Percentiles rank a stretch among this genome's conserved stretches.
Conservation (phyloP, 2,329 filamentous ascomycete species). For the Fusarium continuum region DNA sequence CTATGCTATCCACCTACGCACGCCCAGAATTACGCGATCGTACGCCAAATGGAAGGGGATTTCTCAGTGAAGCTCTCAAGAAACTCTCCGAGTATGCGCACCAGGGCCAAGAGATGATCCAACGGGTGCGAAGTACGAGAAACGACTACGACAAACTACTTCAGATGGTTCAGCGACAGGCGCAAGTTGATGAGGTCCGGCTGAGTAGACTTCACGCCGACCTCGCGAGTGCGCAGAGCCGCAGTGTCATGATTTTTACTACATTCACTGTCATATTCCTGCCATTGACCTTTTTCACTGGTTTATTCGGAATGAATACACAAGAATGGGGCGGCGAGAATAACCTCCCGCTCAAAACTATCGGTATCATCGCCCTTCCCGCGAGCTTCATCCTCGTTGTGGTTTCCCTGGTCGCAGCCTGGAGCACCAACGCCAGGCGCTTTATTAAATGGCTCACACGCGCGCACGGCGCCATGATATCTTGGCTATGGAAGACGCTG, state of each 20-base stretch:
- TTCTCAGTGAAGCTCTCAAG: slow-evolving; percentile 62
- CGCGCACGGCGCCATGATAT: slow-evolving; percentile 9
- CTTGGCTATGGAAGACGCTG: slow-evolving; percentile 36
- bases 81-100: slow-evolving; percentile 64
- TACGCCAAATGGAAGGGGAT: slow-evolving; percentile 59
- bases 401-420: slow-evolving; percentile 63
- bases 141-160: slow-evolving; percentile 72
- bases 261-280: slow-evolving; percentile 71
- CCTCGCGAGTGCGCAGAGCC: slow-evolving; percentile 68
- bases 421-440: slow-evolving; percentile 58
- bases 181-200: slow-evolving; percentile 72
- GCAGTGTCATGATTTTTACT: slow-evolving; percentile 73
- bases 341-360: slow-evolving; percentile 54
- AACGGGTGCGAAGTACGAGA: slow-evolving; percentile 65
- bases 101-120: slow-evolving; percentile 65
- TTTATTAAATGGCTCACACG: slow-evolving; percentile 43
- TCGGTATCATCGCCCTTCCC: slow-evolving; percentile 60
- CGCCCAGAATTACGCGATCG: slow-evolving; percentile 52
- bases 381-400: slow-evolving; percentile 59
- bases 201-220: slow-evolving; percentile 70
- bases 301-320: slow-evolving; percentile 72
- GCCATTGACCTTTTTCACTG: slow-evolving; percentile 71
- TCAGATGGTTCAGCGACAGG: slow-evolving; percentile 73
- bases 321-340: slow-evolving; percentile 65
- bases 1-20: slow-evolving; percentile 57